phyloP scores from a whole-genome alignment of 768 basidiomycete genomes.

The Lactarius tabidus region DNA sequence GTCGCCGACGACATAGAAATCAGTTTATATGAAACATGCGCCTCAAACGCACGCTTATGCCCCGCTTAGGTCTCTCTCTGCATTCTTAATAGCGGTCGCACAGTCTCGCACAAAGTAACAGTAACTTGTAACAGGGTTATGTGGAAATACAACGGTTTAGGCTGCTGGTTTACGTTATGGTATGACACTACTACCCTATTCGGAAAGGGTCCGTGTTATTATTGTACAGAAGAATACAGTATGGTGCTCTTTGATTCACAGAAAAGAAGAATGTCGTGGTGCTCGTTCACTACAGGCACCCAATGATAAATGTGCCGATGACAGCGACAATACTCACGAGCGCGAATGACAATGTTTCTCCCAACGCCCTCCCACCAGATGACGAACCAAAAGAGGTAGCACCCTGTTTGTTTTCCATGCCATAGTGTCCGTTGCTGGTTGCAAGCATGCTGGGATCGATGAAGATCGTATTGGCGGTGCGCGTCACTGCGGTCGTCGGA shows the following conservation, averaged over 20 bases:
- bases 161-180: too few species aligned
- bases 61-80: not conserved
- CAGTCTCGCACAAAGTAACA: not conserved
- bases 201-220: not conserved
- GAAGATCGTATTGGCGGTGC: slow-evolving; percentile 49
- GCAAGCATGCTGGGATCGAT: slow-evolving; percentile 53
- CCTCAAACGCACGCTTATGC: not conserved
- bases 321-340: not conserved
- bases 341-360: not conserved
- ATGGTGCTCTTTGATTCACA: too few species aligned
- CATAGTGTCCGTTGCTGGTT: slow-evolving; percentile 57
- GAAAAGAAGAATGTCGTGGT: not conserved
- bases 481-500: slow-evolving; percentile 53
- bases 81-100: not conserved
- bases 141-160: not conserved
- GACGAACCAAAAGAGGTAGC: slow-evolving; percentile 32
- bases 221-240: not conserved
- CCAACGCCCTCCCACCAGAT: slow-evolving; percentile 3
- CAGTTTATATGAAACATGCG: not conserved
- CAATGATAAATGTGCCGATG: not conserved
- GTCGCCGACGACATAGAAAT: not conserved
- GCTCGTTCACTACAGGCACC: not conserved
- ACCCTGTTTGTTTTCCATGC: slow-evolving; percentile 32
- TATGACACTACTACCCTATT: not conserved
- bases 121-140: not conserved